Percentiles rank a stretch among this genome's conserved stretches.
These are phyloP conservation scores for Pythium rishiriense DNA, from an alignment of 352 stramenopile species.

Conservation along the genomic window DNA sequence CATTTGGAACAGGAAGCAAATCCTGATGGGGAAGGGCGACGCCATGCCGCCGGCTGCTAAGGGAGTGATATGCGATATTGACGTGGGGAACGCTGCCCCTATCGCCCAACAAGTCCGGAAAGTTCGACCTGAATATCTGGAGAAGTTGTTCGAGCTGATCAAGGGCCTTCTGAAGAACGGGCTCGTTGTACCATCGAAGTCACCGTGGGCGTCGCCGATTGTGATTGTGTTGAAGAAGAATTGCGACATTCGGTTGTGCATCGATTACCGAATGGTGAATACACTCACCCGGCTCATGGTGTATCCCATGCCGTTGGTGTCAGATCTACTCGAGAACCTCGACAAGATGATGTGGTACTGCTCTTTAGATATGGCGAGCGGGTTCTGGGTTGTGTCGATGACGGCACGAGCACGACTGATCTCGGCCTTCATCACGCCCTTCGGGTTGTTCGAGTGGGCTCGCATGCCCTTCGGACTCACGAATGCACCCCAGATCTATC, in stretches of 20 bases:
- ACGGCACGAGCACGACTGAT: not conserved
- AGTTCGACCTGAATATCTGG: conserved; percentile 22
- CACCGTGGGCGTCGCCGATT: conserved; percentile 36
- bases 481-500: conserved; percentile 24
- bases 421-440: not conserved
- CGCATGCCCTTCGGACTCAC: conserved; percentile 19
- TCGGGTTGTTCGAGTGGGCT: not conserved
- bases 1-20: conserved; percentile 19
- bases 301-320: conserved; percentile 25
- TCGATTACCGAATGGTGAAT: conserved; percentile 26
- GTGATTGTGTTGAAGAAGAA: conserved; percentile 47
- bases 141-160: conserved; percentile 30
- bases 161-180: conserved; percentile 24
- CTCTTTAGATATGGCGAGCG: conserved; percentile 2
- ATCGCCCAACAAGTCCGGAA: conserved; percentile 23
- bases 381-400: not conserved
- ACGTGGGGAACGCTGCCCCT: conserved; percentile 23
- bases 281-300: conserved; percentile 19
- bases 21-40: conserved; percentile 35
- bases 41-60: conserved; percentile 13
- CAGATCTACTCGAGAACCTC: conserved; percentile 15
- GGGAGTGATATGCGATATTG: conserved; percentile 37
- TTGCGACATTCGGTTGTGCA: conserved; percentile 35
- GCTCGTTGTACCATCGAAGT: conserved; percentile 27
- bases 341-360: not conserved